phyloP scores from a whole-genome alignment of 2,329 filamentous ascomycete species.

The Pseudocercospora cruenta region DNA sequence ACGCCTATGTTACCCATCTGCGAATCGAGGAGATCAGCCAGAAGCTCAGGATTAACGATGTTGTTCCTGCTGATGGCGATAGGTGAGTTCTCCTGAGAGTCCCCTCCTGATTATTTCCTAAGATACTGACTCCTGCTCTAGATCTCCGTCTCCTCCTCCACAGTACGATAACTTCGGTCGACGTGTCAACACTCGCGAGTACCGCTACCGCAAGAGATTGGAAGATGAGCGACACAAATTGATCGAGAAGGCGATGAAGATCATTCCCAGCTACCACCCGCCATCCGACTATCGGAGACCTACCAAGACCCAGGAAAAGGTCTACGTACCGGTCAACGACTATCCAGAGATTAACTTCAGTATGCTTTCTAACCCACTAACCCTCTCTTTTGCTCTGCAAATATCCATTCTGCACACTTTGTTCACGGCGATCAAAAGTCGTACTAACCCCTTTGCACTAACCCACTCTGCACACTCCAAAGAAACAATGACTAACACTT shows the following conservation, averaged over 20 bases:
- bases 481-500: slow-evolving; percentile 66
- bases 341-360: slow-evolving; percentile 99
- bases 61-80: slow-evolving; percentile 94
- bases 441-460: slow-evolving; percentile 38
- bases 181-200: slow-evolving; percentile 98
- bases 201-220: slow-evolving; percentile 94
- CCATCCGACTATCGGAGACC: slow-evolving; percentile 97
- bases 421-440: slow-evolving; percentile 40
- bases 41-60: slow-evolving; percentile 98
- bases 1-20: slow-evolving; percentile 93
- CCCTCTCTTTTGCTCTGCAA: slow-evolving; percentile 46
- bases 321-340: slow-evolving; percentile 99
- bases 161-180: slow-evolving; percentile 99
- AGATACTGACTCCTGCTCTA: slow-evolving; percentile 44
- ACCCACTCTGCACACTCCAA: slow-evolving; percentile 30
- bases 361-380: slow-evolving; percentile 99
- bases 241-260: slow-evolving; percentile 99
- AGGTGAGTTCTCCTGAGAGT: slow-evolving; percentile 63
- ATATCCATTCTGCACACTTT: slow-evolving; percentile 25
- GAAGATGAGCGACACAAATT: slow-evolving; percentile 99
- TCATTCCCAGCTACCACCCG: slow-evolving; percentile 98
- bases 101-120: background rate
- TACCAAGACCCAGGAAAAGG: slow-evolving; percentile 99
- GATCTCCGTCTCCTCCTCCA: slow-evolving; percentile 91
- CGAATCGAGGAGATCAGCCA: slow-evolving; percentile 99